Evolutionary conservation across 129 eudicot genomes (phyloP).

Genomic region (Arctium minus): DNA sequence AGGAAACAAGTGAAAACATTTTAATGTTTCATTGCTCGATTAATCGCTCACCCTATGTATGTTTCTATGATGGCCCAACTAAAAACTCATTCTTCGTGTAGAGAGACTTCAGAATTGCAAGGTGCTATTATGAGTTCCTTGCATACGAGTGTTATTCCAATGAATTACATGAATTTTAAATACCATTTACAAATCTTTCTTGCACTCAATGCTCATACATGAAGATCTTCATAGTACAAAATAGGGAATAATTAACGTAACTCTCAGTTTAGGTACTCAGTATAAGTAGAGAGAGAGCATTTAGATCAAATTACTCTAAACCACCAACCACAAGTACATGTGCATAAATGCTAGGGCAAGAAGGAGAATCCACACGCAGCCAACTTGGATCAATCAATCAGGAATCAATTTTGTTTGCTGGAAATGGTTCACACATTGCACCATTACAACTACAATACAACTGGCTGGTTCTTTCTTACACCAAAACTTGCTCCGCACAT

Average conservation of each 20-base stretch:
- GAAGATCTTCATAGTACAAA: constrained; percentile 1
- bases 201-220: constrained; percentile 14
- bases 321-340: constrained; percentile 25
- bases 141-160: neutral
- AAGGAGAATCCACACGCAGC: neutral
- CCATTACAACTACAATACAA: constrained; percentile 5
- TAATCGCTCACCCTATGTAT: neutral
- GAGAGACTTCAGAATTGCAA: constrained; percentile 1
- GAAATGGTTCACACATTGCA: neutral
- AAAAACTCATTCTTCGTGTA: constrained; percentile 7
- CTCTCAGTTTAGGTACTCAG: constrained; percentile 7
- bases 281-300: constrained; percentile 5
- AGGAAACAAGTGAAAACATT: neutral
- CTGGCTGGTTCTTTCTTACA: constrained; percentile 10
- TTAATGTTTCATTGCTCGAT: neutral
- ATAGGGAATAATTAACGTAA: constrained; percentile 16
- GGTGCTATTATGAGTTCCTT: neutral
- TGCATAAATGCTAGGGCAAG: constrained; percentile 6
- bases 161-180: neutral
- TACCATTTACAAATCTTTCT: neutral
- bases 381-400: neutral
- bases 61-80: neutral
- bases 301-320: constrained; percentile 10
- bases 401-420: neutral
- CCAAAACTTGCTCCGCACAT: constrained; percentile 3